These are phyloP conservation scores for Omphalea diandra DNA, from an alignment of 441 rosid genomes.

Conservation along the genomic window DNA sequence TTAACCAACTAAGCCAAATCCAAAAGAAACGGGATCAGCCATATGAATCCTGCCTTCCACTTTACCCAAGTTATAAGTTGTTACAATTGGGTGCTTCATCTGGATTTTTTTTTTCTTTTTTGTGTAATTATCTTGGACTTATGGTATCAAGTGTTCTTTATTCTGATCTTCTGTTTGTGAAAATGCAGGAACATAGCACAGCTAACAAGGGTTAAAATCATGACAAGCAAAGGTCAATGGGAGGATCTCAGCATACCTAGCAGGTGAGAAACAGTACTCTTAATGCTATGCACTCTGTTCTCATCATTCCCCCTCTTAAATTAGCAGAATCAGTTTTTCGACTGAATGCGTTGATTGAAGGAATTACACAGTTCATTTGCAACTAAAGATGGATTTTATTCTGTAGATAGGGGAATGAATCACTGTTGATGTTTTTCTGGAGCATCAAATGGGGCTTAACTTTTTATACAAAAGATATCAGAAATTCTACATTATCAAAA, in stretches of 20 bases:
- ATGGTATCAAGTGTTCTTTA: conserved; percentile 1
- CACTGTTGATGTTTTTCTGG: too few species aligned
- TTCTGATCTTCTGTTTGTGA: too few species aligned
- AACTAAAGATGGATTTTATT: neutral
- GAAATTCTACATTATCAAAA: neutral
- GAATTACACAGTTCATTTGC: neutral
- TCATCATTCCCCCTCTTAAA: neutral
- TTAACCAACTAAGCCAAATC: neutral
- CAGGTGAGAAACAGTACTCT: conserved; percentile 39
- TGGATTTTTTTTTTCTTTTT: neutral
- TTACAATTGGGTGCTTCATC: neutral
- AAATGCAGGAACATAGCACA: conserved; percentile 70
- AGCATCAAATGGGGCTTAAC: neutral
- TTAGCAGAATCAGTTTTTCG: neutral
- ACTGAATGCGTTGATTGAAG: neutral
- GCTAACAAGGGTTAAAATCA: conserved; percentile 65
- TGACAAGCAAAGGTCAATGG: conserved; percentile 66
- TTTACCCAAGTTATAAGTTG: neutral
- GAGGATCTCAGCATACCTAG: conserved; percentile 66
- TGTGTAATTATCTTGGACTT: conserved; percentile 10
- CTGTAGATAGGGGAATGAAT: neutral
- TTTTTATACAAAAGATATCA: neutral
- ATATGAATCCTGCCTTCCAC: neutral
- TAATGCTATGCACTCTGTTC: neutral
- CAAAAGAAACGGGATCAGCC: neutral